These are phyloP conservation scores for Porphyrellus sp. DNA, from an alignment of 1,284 basidiomycete species.

Conservation along the genomic window DNA sequence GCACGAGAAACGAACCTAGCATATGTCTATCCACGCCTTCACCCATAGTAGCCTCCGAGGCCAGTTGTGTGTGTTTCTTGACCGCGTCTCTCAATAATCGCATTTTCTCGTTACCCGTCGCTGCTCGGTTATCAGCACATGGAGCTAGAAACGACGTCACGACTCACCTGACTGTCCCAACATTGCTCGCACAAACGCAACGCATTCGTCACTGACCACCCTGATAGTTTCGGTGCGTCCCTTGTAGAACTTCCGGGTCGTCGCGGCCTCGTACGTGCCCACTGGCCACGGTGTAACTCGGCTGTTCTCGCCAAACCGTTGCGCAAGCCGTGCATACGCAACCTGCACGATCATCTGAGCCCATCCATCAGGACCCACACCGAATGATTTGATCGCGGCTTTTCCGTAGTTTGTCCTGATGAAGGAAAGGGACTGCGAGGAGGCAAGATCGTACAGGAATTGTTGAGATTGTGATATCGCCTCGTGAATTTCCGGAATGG, in stretches of 20 bases:
- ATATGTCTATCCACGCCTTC: constrained; percentile 84
- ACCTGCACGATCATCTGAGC: constrained; percentile 87
- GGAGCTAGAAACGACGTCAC: not conserved
- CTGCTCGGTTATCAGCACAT: constrained; percentile 8
- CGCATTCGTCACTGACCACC: constrained; percentile 68
- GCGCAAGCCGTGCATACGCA: constrained; percentile 69
- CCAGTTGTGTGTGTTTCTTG: constrained; percentile 67
- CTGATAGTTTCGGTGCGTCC: constrained; percentile 88
- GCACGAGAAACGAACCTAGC: constrained; percentile 51
- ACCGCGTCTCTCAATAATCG: constrained; percentile 63
- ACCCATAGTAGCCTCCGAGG: constrained; percentile 67
- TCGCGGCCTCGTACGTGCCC: constrained; percentile 87
- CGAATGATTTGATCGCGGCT: constrained; percentile 81
- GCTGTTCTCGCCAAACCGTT: constrained; percentile 37
- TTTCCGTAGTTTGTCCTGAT: constrained; percentile 80
- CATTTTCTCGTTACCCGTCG: constrained; percentile 46
- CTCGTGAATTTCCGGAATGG: constrained; percentile 34
- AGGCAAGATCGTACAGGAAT: constrained; percentile 60
- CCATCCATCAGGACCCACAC: constrained; percentile 89
- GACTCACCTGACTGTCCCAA: constrained; percentile 42
- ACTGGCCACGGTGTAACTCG: constrained; percentile 40
- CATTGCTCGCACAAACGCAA: constrained; percentile 76
- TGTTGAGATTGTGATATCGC: constrained; percentile 58
- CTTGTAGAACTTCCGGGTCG: constrained; percentile 79
- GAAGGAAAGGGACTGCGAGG: constrained; percentile 66